Conservation (phyloP, 331 rosid species). For the Saraca asoca region DNA sequence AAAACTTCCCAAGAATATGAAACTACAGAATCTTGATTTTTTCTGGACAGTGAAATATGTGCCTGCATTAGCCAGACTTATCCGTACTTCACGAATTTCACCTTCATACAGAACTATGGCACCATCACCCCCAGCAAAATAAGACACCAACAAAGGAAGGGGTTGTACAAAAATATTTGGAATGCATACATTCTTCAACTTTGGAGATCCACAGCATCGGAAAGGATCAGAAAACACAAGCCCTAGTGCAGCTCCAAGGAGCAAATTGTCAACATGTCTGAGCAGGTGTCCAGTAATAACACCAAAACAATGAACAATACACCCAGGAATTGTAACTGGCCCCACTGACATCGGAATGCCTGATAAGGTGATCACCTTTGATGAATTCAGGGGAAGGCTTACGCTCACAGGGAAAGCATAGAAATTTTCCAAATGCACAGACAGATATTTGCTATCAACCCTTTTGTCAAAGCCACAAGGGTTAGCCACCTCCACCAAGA, state of each 20-base stretch:
- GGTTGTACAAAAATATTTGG: slow-evolving; percentile 80
- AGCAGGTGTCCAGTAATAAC: slow-evolving; percentile 94
- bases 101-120: slow-evolving; percentile 93
- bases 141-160: slow-evolving; percentile 80
- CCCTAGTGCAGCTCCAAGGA: slow-evolving; percentile 92
- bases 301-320: slow-evolving; percentile 95
- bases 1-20: slow-evolving; percentile 71
- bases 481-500: slow-evolving; percentile 91
- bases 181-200: slow-evolving; percentile 69
- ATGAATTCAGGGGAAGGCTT: slow-evolving; percentile 85
- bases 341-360: slow-evolving; percentile 93
- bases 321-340: slow-evolving; percentile 80
- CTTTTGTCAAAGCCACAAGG: slow-evolving; percentile 95
- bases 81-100: slow-evolving; percentile 87
- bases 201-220: slow-evolving; percentile 91
- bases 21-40: slow-evolving; percentile 86
- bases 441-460: slow-evolving; percentile 92
- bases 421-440: slow-evolving; percentile 87
- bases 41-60: slow-evolving; percentile 88
- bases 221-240: slow-evolving; percentile 98
- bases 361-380: slow-evolving; percentile 84
- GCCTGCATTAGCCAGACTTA: slow-evolving; percentile 93
- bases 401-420: slow-evolving; percentile 88
- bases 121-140: slow-evolving; percentile 85
- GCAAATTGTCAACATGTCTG: slow-evolving; percentile 94